Base-by-base conservation (phyloP, 805 yeast species). In the Metschnikowia hibisci region DNA sequence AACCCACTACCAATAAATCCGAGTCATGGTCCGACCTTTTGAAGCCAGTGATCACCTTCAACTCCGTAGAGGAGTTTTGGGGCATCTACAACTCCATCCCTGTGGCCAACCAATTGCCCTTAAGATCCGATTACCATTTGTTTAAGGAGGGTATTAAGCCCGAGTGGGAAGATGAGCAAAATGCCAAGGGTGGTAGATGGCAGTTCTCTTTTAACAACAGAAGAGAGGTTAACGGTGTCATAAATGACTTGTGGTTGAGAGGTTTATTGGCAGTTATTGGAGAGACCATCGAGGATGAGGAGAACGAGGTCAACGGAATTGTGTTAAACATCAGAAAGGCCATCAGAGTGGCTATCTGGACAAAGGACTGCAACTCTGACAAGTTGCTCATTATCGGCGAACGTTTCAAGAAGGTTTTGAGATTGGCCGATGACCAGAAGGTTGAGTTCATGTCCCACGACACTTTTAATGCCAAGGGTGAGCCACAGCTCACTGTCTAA, bases 41-140 rank as follows among this genome's bases (percentile, higher is more conserved):
- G 61, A 89, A 89, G 72, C 95, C 96, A 45, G 95, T 93, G 40
- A 91, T 89, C 55, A 80, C 95, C 18, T 88, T 93, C 58, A 78
- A 82, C 43, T 81, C 96, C n/a, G 98, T 93, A 41, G 99, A 93
- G 73, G 97, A 91, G 67, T 93, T 93, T 73, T 93, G 99, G 99
- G 99, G 98, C 20, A 84, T 91, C 53, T 86, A 81, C 75, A 90
- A 93, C 68, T 85, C 95, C 33, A 83, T 93, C 56, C 98, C 98
- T 54, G 81, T 81, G 57, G 96, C 96, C 40, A 80, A 81, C 50
- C 96, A 89, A 62, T 77, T 93, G 62, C 98, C 98, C 56, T 62
- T 84, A 58, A 87, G 83, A 67, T 86, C 96, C 10, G 98, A 93
- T 69, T 91, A 91, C 71, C 96, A 93, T 65, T 80, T 91, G 60